Evolutionary conservation across 2,329 filamentous ascomycete species (phyloP).

Genomic region (Lecanicillium sp.): DNA sequence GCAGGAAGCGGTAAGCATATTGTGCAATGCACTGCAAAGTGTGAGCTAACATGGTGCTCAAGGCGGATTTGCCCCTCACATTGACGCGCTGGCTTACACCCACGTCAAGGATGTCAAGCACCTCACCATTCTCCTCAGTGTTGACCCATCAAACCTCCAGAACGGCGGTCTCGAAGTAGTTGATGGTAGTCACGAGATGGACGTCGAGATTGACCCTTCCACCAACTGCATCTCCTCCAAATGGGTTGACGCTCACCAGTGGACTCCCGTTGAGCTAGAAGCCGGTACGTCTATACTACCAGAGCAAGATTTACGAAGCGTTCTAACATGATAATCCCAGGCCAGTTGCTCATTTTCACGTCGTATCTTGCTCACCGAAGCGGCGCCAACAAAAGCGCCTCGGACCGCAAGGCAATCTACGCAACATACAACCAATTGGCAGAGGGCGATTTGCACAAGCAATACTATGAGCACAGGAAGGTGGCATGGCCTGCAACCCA

Average conservation of each 20-base stretch:
- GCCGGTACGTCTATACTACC: slow-evolving; percentile 7
- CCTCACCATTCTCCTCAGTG: slow-evolving; percentile 13
- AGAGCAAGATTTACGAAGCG: background rate
- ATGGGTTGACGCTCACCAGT: slow-evolving; percentile 10
- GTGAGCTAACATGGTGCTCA: background rate
- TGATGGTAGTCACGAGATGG: slow-evolving; percentile 11
- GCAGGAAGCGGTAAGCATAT: slow-evolving; percentile 10
- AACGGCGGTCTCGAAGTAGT: slow-evolving; percentile 14
- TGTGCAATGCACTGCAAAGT: no score
- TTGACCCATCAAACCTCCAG: slow-evolving; percentile 10
- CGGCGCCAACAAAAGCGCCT: slow-evolving; percentile 10
- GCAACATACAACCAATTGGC: slow-evolving; percentile 14
- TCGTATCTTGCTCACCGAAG: slow-evolving; percentile 14
- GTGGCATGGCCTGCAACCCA: slow-evolving; percentile 12
- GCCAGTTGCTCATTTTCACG: slow-evolving; percentile 12
- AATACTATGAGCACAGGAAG: slow-evolving; percentile 13
- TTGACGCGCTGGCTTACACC: slow-evolving; percentile 14
- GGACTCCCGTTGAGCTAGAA: slow-evolving; percentile 13
- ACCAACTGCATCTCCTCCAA: slow-evolving; percentile 11
- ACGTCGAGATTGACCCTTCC: slow-evolving; percentile 10
- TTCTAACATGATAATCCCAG: slow-evolving; percentile 1
- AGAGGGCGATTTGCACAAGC: slow-evolving; percentile 12
- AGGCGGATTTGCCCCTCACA: slow-evolving; percentile 16
- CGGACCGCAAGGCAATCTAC: slow-evolving; percentile 13
- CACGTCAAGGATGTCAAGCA: slow-evolving; percentile 14